A percentile compares a stretch with the other conserved stretches of the same genome.
Evolutionary conservation across 2,329 filamentous ascomycete genomes (phyloP).

Genomic region (Ustilaginoidea virens): DNA sequence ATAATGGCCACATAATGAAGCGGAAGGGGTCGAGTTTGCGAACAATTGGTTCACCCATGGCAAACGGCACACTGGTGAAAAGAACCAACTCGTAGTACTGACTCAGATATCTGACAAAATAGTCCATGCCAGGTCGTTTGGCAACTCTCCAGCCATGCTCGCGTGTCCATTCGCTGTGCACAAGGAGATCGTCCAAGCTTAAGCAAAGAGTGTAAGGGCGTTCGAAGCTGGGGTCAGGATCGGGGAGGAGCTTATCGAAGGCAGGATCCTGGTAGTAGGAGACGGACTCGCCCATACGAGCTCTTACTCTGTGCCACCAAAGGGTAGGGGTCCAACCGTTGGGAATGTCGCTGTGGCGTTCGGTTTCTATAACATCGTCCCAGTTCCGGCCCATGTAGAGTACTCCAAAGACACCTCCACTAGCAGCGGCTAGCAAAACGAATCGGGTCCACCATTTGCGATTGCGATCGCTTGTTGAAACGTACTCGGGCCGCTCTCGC

Average conservation of each 20-base stretch:
- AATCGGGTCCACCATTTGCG: slow-evolving; percentile 63
- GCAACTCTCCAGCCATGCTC: slow-evolving; percentile 92
- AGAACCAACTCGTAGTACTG: slow-evolving; percentile 97
- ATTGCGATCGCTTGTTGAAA: slow-evolving; percentile 78
- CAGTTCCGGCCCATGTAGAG: slow-evolving; percentile 79
- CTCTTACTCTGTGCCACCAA: slow-evolving; percentile 69
- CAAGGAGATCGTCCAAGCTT: slow-evolving; percentile 81
- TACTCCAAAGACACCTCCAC: slow-evolving; percentile 39
- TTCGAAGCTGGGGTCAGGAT: slow-evolving; percentile 62
- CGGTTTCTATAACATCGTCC: slow-evolving; percentile 65
- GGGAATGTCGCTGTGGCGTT: slow-evolving; percentile 53
- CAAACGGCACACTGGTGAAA: slow-evolving; percentile 78
- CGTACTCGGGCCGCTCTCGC: slow-evolving; percentile 55
- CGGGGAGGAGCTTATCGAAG: slow-evolving; percentile 82
- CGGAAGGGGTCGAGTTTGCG: slow-evolving; percentile 90
- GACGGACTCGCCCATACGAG: slow-evolving; percentile 59
- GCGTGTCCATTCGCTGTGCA: slow-evolving; percentile 88
- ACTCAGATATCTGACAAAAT: slow-evolving; percentile 90
- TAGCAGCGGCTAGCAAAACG: slow-evolving; percentile 47
- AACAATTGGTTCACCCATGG: slow-evolving; percentile 73
- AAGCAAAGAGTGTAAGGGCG: slow-evolving; percentile 87
- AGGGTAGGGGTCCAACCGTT: slow-evolving; percentile 61
- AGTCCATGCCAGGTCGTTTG: slow-evolving; percentile 89
- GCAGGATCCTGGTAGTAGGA: slow-evolving; percentile 94
- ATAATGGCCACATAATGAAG: slow-evolving; percentile 89